Evolutionary conservation across 1,139 yeast genomes (phyloP).

Genomic region (Suhomyces guaymorum): DNA sequence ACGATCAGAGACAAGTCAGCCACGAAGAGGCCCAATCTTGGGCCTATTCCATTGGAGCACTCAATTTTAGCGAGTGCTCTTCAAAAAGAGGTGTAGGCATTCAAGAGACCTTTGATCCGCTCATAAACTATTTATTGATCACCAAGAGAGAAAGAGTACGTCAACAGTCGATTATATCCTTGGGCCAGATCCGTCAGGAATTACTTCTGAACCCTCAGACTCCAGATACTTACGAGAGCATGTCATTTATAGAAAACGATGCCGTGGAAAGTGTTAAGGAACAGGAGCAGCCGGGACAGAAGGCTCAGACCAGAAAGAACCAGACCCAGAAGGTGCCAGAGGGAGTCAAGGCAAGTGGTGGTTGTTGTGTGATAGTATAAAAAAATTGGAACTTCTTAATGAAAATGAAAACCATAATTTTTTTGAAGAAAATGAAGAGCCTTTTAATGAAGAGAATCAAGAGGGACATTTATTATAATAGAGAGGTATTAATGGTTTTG

Average conservation of each 20-base stretch:
- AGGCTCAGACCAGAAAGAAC: not conserved
- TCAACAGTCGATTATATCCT: slow-evolving; percentile 9
- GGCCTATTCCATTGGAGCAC: slow-evolving; percentile 30
- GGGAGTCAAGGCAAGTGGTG: not conserved
- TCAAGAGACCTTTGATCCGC: slow-evolving; percentile 31
- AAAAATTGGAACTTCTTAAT: not conserved
- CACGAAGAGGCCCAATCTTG: slow-evolving; percentile 32
- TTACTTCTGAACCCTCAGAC: slow-evolving; percentile 5
- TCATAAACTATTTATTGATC: slow-evolving; percentile 18
- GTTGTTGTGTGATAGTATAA: slow-evolving; percentile 3
- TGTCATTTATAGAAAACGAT: slow-evolving; percentile 1
- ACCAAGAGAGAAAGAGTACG: slow-evolving; percentile 8
- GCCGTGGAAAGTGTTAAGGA: not conserved
- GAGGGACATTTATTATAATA: no score
- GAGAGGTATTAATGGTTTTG: no score
- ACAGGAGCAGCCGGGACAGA: not conserved
- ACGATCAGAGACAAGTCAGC: slow-evolving; percentile 27
- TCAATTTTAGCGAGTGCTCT: slow-evolving; percentile 34
- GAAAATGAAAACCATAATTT: no score
- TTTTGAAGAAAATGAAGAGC: no score
- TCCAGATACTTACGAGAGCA: slow-evolving; percentile 1
- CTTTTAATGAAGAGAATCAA: no score
- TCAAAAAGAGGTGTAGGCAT: slow-evolving; percentile 25
- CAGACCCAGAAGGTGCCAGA: not conserved
- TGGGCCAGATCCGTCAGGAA: slow-evolving; percentile 7